Base-by-base conservation (phyloP, 768 basidiomycete species). In the Rhodotorula paludigena region DNA sequence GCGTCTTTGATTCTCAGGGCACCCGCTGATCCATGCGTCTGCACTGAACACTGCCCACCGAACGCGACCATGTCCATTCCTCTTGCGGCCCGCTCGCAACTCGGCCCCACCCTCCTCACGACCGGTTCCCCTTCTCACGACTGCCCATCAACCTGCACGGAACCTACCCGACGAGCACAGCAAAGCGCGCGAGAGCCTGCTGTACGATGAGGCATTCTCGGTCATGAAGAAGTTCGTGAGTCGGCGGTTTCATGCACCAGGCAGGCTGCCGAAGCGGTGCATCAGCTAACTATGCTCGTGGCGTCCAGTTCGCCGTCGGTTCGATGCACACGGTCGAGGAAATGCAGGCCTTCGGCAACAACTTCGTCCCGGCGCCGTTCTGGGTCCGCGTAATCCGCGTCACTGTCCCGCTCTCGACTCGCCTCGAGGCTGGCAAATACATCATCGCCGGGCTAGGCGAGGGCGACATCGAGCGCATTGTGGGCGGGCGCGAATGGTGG, bases 401-500 rank as follows among this genome's bases (percentile, higher is more conserved):
- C 36, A 61, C 77, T 10, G 76, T 81, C 38, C 80, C 80, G 0
- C 69, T 77, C 42, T 75, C 71, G 21, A 61, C 61, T 39, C 66
- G 67, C 14, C 64, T 72, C 63, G 71, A 72, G 25, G 66, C 66
- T 9, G 64, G 63, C 51, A 59, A 60, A 30, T 32, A 66, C 41
- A 51, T 72, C 36, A 68, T 73, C 55, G 61, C 53, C 32, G 63
- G 60, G 0, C 62, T 69, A 32, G 66, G 72, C 32, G 72, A 67
- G 44, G 65, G 69, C 11, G 68, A 70, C 44, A 39, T 84, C 21
- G 83, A 85, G 69, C 82, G 82, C 47, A 76, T 90, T 38, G 86
- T 92, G 7, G 94, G 94, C 18, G 94, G 94, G 2, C 84, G 85
- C 10, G 92, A 93, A 77, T 98, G 94, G 92, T 98, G 94, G 94